Percentiles rank a stretch among this genome's conserved stretches.
Evolutionary conservation across 2,329 filamentous ascomycete species (phyloP).

Genomic region (Ceratocystis colombiana): DNA sequence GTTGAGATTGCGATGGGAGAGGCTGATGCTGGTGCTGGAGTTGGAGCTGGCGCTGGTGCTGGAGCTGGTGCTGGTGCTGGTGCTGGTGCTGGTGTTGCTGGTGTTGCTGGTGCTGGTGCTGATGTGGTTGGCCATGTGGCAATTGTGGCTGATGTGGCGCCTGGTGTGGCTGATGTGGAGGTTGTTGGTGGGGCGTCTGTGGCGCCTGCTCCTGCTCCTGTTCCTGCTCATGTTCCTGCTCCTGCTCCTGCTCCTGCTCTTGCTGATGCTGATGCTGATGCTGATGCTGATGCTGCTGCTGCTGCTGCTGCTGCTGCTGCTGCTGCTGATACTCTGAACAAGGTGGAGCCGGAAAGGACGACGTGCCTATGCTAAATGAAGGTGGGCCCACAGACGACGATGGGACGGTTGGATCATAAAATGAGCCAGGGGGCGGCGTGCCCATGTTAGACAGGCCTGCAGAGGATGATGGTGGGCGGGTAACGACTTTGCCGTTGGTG

Average conservation of each 20-base stretch:
- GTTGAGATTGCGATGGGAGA: neutral
- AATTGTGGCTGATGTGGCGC: neutral
- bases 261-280: neutral
- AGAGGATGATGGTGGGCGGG: constrained; percentile 19
- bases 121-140: neutral
- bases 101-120: neutral
- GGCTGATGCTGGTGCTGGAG: neutral
- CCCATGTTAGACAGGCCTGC: constrained; percentile 7
- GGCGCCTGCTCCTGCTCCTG: neutral
- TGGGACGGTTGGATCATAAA: neutral
- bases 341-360: neutral
- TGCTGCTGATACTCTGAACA: constrained; percentile 2
- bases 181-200: neutral
- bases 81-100: neutral
- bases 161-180: neutral
- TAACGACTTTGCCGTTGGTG: constrained; percentile 22
- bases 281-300: neutral
- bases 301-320: neutral
- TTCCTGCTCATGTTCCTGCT: neutral
- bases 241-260: neutral
- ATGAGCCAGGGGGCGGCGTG: constrained; percentile 1
- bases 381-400: neutral
- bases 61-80: neutral
- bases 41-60: neutral
- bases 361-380: neutral